Evolutionary conservation across 2,329 filamentous ascomycete genomes (phyloP), one percentile per base, ranked within the genome.

Genomic region (Fusarium abutilonis): DNA sequence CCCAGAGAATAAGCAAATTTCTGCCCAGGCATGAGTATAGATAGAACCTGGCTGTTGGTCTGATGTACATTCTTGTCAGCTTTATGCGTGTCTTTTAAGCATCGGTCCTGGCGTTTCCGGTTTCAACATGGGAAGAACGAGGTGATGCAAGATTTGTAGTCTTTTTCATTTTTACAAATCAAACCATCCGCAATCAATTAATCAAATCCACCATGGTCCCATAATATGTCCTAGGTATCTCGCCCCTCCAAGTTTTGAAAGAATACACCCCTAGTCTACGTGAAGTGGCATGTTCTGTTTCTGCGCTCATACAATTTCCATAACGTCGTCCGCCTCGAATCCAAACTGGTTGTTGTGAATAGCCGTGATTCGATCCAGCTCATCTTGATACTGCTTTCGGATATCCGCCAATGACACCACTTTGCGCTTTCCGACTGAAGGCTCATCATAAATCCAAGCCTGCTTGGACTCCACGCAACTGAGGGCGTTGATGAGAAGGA

Each of bases 401-500:
- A 98, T 81, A 74, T 97, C 93, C 28, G 90, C 90, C 51, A 99
- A 79, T 29, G 92, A 97, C 14, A 98, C 84, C 32, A 98, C 87
- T 73, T 86, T 89, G 60, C 93, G 87, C 79, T 89, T 90, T 13
- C 76, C 67, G 34, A 52, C 50, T 9, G 64, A 51, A 11, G 73
- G 69, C 48, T 77, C 73, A 74, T 75, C 70, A 44, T 85, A 87
- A 73, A 96, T 86, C 85, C 96, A 99, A 70, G 97, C 90, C 61
- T 91, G 87, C 66, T 84, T 86, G 55, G 88, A 81, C 44, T 91
- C 87, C 36, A 97, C 92, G 63, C 92, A 97, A 65, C 90, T 92
- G 59, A 99, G 81, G 1, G 92, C 89, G 74, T 99, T 99, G 79
- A 99, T 96, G 40, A 99, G 84, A 60, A 93, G 83, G n/a, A 98